Evolutionary conservation across 371 early-diverging fungal genomes (phyloP).

Genomic region (Mortierella sp.): DNA sequence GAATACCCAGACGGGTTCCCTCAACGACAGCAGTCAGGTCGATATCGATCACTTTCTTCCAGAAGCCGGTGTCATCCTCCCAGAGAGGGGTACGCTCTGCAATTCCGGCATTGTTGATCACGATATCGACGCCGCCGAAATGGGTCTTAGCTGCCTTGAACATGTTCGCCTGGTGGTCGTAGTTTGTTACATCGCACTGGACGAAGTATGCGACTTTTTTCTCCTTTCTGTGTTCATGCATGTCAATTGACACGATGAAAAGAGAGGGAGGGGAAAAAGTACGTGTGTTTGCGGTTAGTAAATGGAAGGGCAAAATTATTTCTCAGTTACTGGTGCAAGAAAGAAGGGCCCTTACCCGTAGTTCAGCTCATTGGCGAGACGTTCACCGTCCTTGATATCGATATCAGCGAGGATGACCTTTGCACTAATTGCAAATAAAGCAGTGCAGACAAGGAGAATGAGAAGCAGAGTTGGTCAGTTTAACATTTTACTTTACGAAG

Average conservation of each 20-base stretch:
- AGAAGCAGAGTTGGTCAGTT: neutral
- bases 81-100: slow-evolving; percentile 59
- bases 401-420: slow-evolving; percentile 49
- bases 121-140: slow-evolving; percentile 69
- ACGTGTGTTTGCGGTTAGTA: neutral
- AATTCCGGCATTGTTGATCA: slow-evolving; percentile 78
- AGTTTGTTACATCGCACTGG: slow-evolving; percentile 71
- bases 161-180: slow-evolving; percentile 60
- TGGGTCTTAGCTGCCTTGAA: slow-evolving; percentile 60
- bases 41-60: slow-evolving; percentile 71
- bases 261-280: neutral
- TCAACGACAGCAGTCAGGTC: slow-evolving; percentile 75
- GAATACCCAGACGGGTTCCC: slow-evolving; percentile 77
- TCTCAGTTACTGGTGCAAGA: neutral
- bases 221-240: slow-evolving; percentile 23
- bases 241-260: too few species aligned
- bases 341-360: slow-evolving; percentile 9
- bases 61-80: slow-evolving; percentile 59
- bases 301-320: neutral
- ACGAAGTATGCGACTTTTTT: slow-evolving; percentile 55
- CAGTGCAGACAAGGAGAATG: neutral
- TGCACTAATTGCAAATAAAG: slow-evolving; percentile 11
- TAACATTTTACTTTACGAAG: neutral
- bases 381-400: slow-evolving; percentile 37
- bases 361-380: slow-evolving; percentile 35